A percentile compares a stretch with the other conserved stretches of the same genome.
phyloP scores from a whole-genome alignment of 495 filamentous ascomycete genomes.

The Lineolata rhizophorae region DNA sequence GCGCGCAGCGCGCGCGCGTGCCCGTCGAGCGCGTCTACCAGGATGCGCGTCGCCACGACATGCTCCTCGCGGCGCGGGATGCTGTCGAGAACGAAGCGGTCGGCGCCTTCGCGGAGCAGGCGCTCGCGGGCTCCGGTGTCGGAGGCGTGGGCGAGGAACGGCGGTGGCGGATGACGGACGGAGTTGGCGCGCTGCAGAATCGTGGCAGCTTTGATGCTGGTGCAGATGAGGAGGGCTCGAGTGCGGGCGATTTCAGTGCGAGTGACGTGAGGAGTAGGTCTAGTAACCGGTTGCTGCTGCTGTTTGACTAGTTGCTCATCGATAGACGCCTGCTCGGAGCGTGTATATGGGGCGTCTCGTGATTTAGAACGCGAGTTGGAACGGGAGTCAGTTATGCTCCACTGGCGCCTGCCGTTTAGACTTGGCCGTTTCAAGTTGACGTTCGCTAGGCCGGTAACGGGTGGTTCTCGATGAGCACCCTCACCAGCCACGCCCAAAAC shows the following conservation, averaged over 20 bases:
- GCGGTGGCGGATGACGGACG: slow-evolving; percentile 11
- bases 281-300: too few species aligned
- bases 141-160: slow-evolving; percentile 21
- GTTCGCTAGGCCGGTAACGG: too few species aligned
- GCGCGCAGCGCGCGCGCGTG: too few species aligned
- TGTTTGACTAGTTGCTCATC: too few species aligned
- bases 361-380: too few species aligned
- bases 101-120: too few species aligned
- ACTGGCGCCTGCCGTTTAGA: slow-evolving; percentile 25
- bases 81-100: too few species aligned
- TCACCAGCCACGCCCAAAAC: not conserved
- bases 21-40: slow-evolving; percentile 33
- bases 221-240: slow-evolving; percentile 50
- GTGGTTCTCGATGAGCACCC: too few species aligned
- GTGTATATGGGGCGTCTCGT: too few species aligned
- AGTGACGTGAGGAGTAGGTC: too few species aligned
- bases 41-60: slow-evolving; percentile 40
- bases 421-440: too few species aligned
- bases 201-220: slow-evolving; percentile 68
- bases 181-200: slow-evolving; percentile 42
- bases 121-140: slow-evolving; percentile 14
- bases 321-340: too few species aligned
- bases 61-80: slow-evolving; percentile 41
- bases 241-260: slow-evolving; percentile 65
- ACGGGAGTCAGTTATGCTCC: slow-evolving; percentile 49